Evolutionary conservation across 768 basidiomycete genomes (phyloP).

Genomic region (Hericium rajendrae): DNA sequence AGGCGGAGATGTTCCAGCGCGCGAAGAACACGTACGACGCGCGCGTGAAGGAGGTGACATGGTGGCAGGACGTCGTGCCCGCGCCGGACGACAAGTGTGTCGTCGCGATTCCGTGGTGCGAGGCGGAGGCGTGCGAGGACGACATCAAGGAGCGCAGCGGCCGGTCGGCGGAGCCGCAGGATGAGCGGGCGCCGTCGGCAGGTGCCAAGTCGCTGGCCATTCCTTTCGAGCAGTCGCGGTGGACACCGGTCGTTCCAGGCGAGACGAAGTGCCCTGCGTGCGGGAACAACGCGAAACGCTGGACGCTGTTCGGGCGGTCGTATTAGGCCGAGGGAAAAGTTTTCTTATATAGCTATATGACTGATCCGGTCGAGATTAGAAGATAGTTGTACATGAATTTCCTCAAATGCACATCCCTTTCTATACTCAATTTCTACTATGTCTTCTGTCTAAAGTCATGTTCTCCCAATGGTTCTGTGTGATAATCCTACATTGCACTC

Average conservation of each 20-base stretch:
- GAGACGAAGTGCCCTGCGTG: constrained; percentile 89
- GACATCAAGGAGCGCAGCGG: constrained; percentile 95
- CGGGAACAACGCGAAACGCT: constrained; percentile 80
- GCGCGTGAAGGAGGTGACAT: constrained; percentile 60
- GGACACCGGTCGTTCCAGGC: constrained; percentile 69
- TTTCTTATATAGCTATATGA: too few species aligned
- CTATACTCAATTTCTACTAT: too few species aligned
- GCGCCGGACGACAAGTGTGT: constrained; percentile 82
- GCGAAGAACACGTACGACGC: constrained; percentile 69
- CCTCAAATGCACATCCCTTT: too few species aligned
- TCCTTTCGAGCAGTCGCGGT: constrained; percentile 86
- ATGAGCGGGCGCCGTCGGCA: constrained; percentile 93
- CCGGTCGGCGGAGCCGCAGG: constrained; percentile 77
- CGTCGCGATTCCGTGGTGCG: constrained; percentile 93
- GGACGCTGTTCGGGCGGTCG: constrained; percentile 93
- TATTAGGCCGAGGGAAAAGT: constrained; percentile 32
- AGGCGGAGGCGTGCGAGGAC: constrained; percentile 87
- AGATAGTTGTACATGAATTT: too few species aligned
- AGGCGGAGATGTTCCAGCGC: constrained; percentile 74
- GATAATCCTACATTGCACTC: too few species aligned
- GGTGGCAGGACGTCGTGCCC: constrained; percentile 92
- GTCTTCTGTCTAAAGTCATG: too few species aligned
- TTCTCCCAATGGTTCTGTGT: too few species aligned
- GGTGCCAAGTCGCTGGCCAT: constrained; percentile 97
- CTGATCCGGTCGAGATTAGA: too few species aligned